These are phyloP conservation scores for Hypoxylon sp. DNA, from an alignment of 2,329 filamentous ascomycete genomes.

Conservation along the genomic window DNA sequence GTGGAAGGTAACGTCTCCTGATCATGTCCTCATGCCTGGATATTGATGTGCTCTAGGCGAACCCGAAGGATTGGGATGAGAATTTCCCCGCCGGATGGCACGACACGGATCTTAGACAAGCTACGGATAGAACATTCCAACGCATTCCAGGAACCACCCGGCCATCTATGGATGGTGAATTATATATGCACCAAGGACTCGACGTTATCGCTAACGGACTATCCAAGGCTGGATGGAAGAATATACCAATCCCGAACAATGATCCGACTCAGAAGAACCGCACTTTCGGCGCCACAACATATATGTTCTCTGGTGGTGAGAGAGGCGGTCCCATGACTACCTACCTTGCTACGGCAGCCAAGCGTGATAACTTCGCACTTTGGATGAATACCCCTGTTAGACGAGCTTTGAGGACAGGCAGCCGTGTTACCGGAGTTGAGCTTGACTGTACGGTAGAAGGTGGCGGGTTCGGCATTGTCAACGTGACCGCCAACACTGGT, in stretches of 20 bases:
- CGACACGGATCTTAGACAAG: conserved; percentile 70
- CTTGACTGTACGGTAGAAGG: conserved; percentile 68
- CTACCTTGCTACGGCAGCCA: conserved; percentile 74
- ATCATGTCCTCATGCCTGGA: background rate
- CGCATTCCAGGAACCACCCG: conserved; percentile 77
- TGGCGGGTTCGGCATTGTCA: conserved; percentile 72
- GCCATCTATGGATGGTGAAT: conserved; percentile 75
- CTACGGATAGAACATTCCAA: conserved; percentile 73
- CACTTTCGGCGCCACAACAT: conserved; percentile 74
- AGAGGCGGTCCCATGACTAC: conserved; percentile 78
- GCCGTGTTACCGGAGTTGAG: conserved; percentile 76
- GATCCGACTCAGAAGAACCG: conserved; percentile 74
- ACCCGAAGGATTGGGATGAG: conserved; percentile 77
- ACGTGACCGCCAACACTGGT: conserved; percentile 71
- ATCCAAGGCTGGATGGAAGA: conserved; percentile 71
- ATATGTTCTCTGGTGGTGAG: conserved; percentile 76
- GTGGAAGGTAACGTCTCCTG: conserved; percentile 65
- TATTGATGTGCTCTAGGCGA: conserved; percentile 60
- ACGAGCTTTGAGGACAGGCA: conserved; percentile 73
- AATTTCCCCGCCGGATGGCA: conserved; percentile 82
- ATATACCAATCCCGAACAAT: conserved; percentile 70
- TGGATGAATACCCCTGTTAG: conserved; percentile 77
- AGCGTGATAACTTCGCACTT: conserved; percentile 75
- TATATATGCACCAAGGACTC: conserved; percentile 76
- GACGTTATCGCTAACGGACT: conserved; percentile 73